Evolutionary conservation across 1,284 basidiomycete species (phyloP).

Genomic region (Caloboletus inedulis): DNA sequence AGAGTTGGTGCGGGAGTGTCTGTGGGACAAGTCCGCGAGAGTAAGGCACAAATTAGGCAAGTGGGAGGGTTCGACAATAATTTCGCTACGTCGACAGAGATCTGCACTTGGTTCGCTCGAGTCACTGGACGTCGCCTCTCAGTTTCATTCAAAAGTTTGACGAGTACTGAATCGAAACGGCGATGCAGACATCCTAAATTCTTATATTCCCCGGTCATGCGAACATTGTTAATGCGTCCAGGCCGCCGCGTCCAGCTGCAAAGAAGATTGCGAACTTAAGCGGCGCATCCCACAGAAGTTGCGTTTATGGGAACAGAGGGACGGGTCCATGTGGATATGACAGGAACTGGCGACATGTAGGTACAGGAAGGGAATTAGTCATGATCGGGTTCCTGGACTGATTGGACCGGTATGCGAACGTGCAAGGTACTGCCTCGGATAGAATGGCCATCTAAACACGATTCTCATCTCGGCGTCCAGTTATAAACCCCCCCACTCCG

Average conservation of each 20-base stretch:
- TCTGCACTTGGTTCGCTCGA: too few relatives aligned
- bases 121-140: too few relatives aligned
- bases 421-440: constrained; percentile 23
- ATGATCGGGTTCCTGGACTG: background rate
- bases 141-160: too few relatives aligned
- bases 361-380: background rate
- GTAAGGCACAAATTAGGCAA: constrained; percentile 1
- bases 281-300: background rate
- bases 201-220: background rate
- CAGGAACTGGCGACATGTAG: background rate
- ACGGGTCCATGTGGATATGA: background rate
- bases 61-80: background rate
- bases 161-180: background rate
- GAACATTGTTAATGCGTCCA: too few relatives aligned
- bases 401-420: constrained; percentile 14
- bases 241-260: background rate
- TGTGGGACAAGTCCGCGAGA: constrained; percentile 1
- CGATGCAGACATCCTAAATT: background rate
- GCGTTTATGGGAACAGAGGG: background rate
- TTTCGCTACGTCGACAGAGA: background rate
- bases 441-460: background rate
- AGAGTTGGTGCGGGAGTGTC: background rate
- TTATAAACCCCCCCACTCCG: constrained; percentile 7
- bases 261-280: too few relatives aligned
- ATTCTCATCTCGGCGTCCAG: background rate